A percentile compares a stretch with the other conserved stretches of the same genome.
These are phyloP conservation scores for Penicillium hesseltinei DNA, from an alignment of 2,329 filamentous ascomycete species.

Conservation along the genomic window DNA sequence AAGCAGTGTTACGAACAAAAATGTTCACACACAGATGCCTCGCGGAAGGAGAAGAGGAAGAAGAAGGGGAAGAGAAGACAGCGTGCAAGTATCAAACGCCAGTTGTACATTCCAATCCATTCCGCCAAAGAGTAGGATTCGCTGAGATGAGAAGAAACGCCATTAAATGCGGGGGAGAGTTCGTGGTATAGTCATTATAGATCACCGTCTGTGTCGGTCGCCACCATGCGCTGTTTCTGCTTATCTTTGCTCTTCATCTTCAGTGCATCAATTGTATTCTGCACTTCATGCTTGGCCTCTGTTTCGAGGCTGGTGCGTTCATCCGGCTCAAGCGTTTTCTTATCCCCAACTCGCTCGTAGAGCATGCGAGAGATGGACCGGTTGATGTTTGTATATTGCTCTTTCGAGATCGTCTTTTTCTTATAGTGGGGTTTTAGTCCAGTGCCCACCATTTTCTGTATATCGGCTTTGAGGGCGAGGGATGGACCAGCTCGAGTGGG, in stretches of 20 bases:
- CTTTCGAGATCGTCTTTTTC: constrained; percentile 74
- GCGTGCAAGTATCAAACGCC: constrained; percentile 2
- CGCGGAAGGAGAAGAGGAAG: neutral
- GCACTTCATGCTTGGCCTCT: constrained; percentile 75
- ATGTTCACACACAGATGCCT: neutral
- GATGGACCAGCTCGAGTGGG: constrained; percentile 67
- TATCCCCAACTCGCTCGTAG: constrained; percentile 65
- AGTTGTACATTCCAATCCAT: constrained; percentile 5
- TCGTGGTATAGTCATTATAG: constrained; percentile 20
- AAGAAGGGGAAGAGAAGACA: neutral
- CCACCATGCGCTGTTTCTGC: constrained; percentile 21
- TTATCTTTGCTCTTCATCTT: constrained; percentile 21
- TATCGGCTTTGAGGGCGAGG: constrained; percentile 78
- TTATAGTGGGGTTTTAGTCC: constrained; percentile 82
- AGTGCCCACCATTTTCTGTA: constrained; percentile 82
- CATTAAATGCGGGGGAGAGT: constrained; percentile 18
- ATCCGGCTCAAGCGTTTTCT: constrained; percentile 61
- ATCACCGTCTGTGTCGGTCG: constrained; percentile 21
- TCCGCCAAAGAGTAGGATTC: neutral
- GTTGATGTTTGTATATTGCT: constrained; percentile 92
- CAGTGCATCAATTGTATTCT: constrained; percentile 60
- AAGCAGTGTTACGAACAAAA: neutral
- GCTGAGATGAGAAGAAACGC: constrained; percentile 22
- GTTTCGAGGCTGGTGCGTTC: constrained; percentile 70
- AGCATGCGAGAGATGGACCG: constrained; percentile 82